These are phyloP conservation scores for Daldinia vernicosa DNA, from an alignment of 495 filamentous ascomycete species.

Conservation along the genomic window DNA sequence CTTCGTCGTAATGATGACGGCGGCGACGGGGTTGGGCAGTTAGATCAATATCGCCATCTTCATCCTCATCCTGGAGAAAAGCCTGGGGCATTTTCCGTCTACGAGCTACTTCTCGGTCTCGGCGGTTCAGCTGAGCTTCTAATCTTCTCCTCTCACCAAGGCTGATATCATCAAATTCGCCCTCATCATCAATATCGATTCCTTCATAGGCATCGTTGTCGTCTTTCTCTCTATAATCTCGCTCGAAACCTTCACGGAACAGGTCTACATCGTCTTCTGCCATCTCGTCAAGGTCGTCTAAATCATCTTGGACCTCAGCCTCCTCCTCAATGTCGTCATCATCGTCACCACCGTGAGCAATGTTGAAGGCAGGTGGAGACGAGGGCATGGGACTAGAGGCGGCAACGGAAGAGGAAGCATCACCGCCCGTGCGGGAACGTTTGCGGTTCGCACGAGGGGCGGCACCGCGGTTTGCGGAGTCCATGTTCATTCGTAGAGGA, in stretches of 20 bases:
- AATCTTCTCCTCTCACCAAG: constrained; percentile 88
- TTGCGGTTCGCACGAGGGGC: constrained; percentile 72
- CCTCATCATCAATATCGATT: constrained; percentile 60
- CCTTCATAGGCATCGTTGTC: constrained; percentile 58
- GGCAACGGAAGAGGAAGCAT: constrained; percentile 69
- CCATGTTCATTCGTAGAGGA: constrained; percentile 82
- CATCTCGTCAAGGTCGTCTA: constrained; percentile 95
- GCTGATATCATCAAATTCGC: constrained; percentile 73
- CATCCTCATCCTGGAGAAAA: constrained; percentile 89
- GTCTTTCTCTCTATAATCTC: constrained; percentile 74
- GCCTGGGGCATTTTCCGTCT: constrained; percentile 80
- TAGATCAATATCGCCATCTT: constrained; percentile 82
- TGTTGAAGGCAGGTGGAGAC: constrained; percentile 61
- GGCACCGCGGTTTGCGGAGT: constrained; percentile 84
- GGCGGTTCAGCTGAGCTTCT: constrained; percentile 81
- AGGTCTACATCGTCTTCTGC: constrained; percentile 97
- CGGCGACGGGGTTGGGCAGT: constrained; percentile 81
- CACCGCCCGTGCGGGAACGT: constrained; percentile 82
- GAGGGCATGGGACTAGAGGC: constrained; percentile 63
- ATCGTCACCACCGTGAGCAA: constrained; percentile 68
- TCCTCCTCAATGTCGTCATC: constrained; percentile 78
- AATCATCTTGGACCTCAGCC: constrained; percentile 76
- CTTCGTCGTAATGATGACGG: constrained; percentile 91
- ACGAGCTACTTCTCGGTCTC: constrained; percentile 82
- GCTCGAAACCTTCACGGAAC: constrained; percentile 88